Evolutionary conservation across 1,139 yeast genomes (phyloP).

Genomic region (Entelexis sorbosivorans): DNA sequence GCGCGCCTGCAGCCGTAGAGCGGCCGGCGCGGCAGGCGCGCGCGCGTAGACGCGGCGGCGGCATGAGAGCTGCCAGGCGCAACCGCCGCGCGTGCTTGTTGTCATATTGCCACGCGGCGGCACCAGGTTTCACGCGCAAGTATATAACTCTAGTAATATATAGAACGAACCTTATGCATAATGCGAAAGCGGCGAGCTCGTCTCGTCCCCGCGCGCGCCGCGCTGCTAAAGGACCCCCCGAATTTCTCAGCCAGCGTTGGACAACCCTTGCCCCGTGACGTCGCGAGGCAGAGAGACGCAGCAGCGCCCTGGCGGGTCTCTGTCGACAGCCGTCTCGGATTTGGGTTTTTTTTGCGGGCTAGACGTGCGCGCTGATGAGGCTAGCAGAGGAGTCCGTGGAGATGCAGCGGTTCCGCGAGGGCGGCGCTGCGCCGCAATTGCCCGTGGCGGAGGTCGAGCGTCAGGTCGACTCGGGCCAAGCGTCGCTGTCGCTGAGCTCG

Average conservation of each 20-base stretch:
- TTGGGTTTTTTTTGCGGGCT: not conserved
- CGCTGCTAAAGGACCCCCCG: no score
- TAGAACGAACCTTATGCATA: no score
- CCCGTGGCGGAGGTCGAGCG: slow-evolving; percentile 10
- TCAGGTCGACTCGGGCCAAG: not conserved
- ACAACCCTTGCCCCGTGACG: not conserved
- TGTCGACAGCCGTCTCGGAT: not conserved
- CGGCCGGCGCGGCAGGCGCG: no score
- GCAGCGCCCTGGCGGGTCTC: not conserved
- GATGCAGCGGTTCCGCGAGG: slow-evolving; percentile 12
- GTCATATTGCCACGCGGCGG: no score
- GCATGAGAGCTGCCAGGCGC: no score
- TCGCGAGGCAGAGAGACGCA: not conserved
- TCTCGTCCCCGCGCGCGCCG: no score
- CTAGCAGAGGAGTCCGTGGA: slow-evolving; percentile 1
- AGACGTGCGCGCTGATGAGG: not conserved
- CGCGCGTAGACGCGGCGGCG: no score
- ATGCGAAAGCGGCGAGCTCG: no score
- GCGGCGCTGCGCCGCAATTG: slow-evolving; percentile 8
- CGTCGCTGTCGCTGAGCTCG: slow-evolving; percentile 21
- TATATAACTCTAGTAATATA: no score
- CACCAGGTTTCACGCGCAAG: no score
- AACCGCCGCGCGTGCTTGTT: no score
- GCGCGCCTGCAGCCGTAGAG: no score
- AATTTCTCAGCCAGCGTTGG: not conserved